Percentiles rank a stretch among this genome's conserved stretches.
Evolutionary conservation across 1,284 basidiomycete genomes (phyloP).

Genomic region (Exobasidium rhododendri): DNA sequence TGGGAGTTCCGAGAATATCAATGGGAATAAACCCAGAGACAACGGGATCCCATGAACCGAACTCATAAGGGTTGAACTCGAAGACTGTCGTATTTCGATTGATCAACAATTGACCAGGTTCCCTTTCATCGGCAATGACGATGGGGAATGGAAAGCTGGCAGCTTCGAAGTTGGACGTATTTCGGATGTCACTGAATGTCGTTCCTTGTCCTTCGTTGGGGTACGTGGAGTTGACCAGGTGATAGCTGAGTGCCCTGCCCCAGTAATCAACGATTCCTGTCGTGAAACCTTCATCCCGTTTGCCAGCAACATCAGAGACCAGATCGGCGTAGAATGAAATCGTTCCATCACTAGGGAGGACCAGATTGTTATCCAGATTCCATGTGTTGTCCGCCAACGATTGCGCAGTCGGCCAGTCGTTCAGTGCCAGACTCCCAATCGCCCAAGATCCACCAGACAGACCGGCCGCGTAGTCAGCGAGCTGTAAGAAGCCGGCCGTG

Average conservation of each 20-base stretch:
- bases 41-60: constrained; percentile 58
- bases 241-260: constrained; percentile 45
- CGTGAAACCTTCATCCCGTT: constrained; percentile 30
- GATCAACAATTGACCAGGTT: constrained; percentile 56
- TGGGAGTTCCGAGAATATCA: constrained; percentile 42
- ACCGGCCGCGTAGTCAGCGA: constrained; percentile 48
- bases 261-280: constrained; percentile 49
- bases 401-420: constrained; percentile 47
- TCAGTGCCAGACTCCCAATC: constrained; percentile 38
- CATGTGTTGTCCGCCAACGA: constrained; percentile 46
- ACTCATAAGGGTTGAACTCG: constrained; percentile 59
- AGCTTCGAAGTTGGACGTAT: constrained; percentile 34
- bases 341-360: constrained; percentile 56
- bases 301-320: constrained; percentile 28
- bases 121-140: constrained; percentile 59
- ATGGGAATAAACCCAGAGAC: constrained; percentile 47
- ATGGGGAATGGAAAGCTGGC: constrained; percentile 54
- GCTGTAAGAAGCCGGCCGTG: constrained; percentile 49
- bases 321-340: constrained; percentile 56
- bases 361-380: constrained; percentile 58
- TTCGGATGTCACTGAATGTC: constrained; percentile 41
- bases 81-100: constrained; percentile 56
- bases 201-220: constrained; percentile 38
- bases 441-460: constrained; percentile 52
- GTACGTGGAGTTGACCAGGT: constrained; percentile 45